These are phyloP conservation scores for Microdochium trichocladiopsis DNA, from an alignment of 2,329 filamentous ascomycete species.

Conservation along the genomic window DNA sequence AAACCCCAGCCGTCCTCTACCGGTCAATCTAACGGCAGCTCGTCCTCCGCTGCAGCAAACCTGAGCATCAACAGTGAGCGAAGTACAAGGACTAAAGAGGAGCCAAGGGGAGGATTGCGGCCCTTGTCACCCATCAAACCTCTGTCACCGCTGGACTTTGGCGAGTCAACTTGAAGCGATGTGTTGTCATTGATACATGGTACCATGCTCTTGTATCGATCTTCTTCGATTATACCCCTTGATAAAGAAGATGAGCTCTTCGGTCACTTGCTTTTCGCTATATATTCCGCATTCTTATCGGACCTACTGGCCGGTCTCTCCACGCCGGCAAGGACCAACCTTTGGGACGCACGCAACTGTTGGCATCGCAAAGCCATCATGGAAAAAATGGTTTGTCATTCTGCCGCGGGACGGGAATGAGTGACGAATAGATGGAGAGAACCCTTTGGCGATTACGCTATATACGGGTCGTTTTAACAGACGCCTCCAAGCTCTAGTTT, in stretches of 20 bases:
- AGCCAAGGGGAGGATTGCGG: slow-evolving; percentile 35
- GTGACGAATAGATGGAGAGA: too few species aligned
- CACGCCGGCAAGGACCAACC: too few species aligned
- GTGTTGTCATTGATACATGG: too few species aligned
- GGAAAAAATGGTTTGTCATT: too few species aligned
- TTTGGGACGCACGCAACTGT: too few species aligned
- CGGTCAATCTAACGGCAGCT: slow-evolving; percentile 34
- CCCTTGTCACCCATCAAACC: slow-evolving; percentile 61
- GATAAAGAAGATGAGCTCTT: too few species aligned
- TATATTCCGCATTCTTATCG: too few species aligned
- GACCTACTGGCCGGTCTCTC: too few species aligned
- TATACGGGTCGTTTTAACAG: background rate
- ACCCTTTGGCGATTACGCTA: too few species aligned
- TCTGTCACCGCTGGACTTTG: slow-evolving; percentile 53
- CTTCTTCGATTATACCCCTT: background rate
- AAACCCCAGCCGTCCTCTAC: slow-evolving; percentile 23
- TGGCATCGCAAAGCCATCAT: too few species aligned
- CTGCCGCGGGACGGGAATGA: too few species aligned
- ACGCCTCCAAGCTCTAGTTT: background rate
- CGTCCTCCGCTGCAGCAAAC: slow-evolving; percentile 31
- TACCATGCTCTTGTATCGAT: background rate
- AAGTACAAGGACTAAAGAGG: slow-evolving; percentile 20
- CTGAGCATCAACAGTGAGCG: slow-evolving; percentile 37
- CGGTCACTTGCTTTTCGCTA: too few species aligned
- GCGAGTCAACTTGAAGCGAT: slow-evolving; percentile 18